Percentiles rank a stretch among this genome's conserved stretches.
Conservation (phyloP, 108 stramenopile species). For the Skeletonema grethae region DNA sequence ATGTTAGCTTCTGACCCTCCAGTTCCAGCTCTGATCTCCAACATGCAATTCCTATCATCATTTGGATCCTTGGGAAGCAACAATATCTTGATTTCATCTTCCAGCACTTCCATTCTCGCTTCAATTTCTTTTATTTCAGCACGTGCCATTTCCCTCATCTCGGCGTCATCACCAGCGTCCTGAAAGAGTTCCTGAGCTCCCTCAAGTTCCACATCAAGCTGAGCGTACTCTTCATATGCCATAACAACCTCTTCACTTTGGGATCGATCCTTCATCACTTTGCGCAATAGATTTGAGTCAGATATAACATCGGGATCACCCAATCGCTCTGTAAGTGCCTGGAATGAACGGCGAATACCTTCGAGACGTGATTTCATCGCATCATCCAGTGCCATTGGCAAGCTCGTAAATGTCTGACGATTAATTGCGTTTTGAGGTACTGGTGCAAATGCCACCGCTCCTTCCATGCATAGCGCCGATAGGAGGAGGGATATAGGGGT, state of each 20-base stretch:
- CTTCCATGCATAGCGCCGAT: not conserved
- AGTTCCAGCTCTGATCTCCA: slow-evolving; percentile 96
- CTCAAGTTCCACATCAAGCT: slow-evolving; percentile 62
- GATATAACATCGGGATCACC: slow-evolving; percentile 86
- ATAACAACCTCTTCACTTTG: slow-evolving; percentile 76
- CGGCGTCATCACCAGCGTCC: slow-evolving; percentile 83
- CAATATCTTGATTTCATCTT: slow-evolving; percentile 67
- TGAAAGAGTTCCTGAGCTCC: slow-evolving; percentile 82
- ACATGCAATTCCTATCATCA: slow-evolving; percentile 92
- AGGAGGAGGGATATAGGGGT: not conserved
- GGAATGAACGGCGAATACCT: slow-evolving; percentile 71
- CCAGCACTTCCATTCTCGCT: slow-evolving; percentile 65
- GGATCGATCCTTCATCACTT: slow-evolving; percentile 84
- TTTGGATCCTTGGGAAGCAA: slow-evolving; percentile 87
- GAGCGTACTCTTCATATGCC: slow-evolving; percentile 74
- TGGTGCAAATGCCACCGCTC: not conserved
- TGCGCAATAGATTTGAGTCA: slow-evolving; percentile 68
- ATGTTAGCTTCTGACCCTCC: slow-evolving; percentile 96
- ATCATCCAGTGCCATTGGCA: slow-evolving; percentile 56
- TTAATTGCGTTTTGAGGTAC: not conserved
- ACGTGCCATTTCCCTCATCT: slow-evolving; percentile 88
- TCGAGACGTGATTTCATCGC: slow-evolving; percentile 73
- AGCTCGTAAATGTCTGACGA: slow-evolving; percentile 8
- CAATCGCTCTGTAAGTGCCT: slow-evolving; percentile 79
- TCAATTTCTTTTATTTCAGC: slow-evolving; percentile 80